phyloP scores from a whole-genome alignment of 2,329 filamentous ascomycete genomes.

The Metarhizium album region DNA sequence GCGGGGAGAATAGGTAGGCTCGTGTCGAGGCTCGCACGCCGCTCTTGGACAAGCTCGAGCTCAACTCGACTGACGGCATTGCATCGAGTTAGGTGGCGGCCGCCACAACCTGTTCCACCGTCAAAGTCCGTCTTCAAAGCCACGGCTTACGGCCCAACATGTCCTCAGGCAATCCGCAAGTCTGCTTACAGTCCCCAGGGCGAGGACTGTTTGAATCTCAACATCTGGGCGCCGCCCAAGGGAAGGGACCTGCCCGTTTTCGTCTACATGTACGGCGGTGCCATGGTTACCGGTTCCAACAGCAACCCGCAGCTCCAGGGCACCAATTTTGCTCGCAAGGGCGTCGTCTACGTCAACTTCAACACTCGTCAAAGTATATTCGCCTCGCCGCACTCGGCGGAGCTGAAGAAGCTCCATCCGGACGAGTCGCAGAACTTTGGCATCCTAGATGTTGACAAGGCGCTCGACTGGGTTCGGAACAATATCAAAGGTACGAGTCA shows the following conservation, averaged over 20 bases:
- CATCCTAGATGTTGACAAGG: neutral
- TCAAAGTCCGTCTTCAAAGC: neutral
- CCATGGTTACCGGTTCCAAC: conserved; percentile 21
- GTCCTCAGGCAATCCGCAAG: neutral
- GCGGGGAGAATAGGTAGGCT: conserved; percentile 22
- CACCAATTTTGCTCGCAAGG: conserved; percentile 25
- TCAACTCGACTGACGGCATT: neutral
- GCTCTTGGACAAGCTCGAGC: no score
- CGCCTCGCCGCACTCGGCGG: conserved; percentile 30
- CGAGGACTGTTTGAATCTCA: conserved; percentile 33
- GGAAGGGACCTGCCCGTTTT: conserved; percentile 19
- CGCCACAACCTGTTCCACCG: neutral
- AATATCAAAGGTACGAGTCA: neutral
- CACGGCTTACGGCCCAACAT: neutral
- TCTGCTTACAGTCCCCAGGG: conserved; percentile 12
- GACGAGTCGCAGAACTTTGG: neutral
- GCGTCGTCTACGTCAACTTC: conserved; percentile 27
- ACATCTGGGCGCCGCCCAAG: conserved; percentile 22
- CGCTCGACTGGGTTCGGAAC: neutral
- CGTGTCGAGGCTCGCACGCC: no score
- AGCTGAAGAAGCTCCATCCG: conserved; percentile 14
- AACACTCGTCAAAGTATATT: conserved; percentile 32
- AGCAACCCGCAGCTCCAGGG: conserved; percentile 29
- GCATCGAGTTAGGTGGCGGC: neutral
- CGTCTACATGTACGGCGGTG: conserved; percentile 32